Evolutionary conservation across 73 alveolate genomes (phyloP).

Genomic region (Paramecium octaurelia): DNA sequence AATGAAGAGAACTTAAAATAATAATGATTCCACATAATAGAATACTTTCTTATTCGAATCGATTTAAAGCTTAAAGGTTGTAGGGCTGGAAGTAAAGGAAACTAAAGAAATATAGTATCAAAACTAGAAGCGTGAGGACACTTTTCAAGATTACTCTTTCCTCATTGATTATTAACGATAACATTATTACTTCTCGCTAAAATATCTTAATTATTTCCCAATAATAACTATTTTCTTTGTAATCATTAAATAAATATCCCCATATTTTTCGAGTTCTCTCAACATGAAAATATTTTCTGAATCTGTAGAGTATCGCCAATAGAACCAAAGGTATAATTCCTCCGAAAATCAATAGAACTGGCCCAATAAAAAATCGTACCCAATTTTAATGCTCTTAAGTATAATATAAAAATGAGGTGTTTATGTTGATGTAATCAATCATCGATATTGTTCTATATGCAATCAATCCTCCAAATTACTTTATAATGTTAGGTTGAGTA

Average conservation of each 20-base stretch:
- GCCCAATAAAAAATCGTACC: background rate
- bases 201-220: background rate
- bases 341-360: background rate
- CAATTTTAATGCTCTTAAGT: background rate
- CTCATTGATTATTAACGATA: background rate
- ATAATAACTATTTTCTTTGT: background rate
- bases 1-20: background rate
- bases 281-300: background rate
- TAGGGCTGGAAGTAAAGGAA: background rate
- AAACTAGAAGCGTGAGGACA: background rate
- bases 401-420: background rate
- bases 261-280: background rate
- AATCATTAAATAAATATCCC: constrained; percentile 15
- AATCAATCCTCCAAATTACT: background rate
- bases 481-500: background rate
- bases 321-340: background rate
- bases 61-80: background rate
- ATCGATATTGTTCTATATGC: background rate
- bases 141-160: background rate
- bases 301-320: background rate
- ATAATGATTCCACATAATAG: background rate
- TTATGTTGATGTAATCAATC: background rate
- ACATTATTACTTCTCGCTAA: background rate
- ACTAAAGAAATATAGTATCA: background rate
- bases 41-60: background rate